Conservation (phyloP, 768 basidiomycete species). For the Lentinus brumalis region DNA sequence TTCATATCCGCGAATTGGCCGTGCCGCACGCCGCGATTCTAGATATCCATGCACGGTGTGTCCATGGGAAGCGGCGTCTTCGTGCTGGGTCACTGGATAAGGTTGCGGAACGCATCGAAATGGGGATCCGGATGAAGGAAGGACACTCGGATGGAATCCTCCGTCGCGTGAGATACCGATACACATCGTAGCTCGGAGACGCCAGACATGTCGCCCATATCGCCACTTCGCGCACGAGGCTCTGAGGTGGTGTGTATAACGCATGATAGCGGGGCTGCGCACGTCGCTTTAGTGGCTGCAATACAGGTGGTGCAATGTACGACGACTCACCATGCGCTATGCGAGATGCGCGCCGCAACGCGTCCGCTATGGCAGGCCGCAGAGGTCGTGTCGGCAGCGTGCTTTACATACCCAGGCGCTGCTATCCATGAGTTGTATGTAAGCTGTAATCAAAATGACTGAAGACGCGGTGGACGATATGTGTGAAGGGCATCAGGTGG, state of each 20-base stretch:
- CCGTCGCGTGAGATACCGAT: not conserved
- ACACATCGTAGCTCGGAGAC: not conserved
- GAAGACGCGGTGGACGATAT: no score
- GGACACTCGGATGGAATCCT: not conserved
- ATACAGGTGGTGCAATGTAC: not conserved
- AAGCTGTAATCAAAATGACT: no score
- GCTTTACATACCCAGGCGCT: not conserved
- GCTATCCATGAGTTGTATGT: no score
- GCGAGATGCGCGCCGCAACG: not conserved
- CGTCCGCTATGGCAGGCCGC: not conserved
- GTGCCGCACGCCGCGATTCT: not conserved
- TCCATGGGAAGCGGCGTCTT: not conserved
- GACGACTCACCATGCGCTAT: not conserved
- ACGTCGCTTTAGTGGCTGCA: no score
- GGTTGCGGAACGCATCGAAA: not conserved
- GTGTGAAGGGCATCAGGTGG: no score
- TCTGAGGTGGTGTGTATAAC: not conserved
- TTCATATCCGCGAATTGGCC: conserved; percentile 11
- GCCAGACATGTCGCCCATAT: not conserved
- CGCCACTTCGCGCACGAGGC: not conserved
- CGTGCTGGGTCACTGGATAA: not conserved
- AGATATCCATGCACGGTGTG: not conserved
- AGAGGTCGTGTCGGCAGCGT: not conserved
- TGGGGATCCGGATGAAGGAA: not conserved
- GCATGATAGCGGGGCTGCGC: no score